These are phyloP conservation scores for Chloromonas sp. DNA, from an alignment of 163 green algal species.

Conservation along the genomic window DNA sequence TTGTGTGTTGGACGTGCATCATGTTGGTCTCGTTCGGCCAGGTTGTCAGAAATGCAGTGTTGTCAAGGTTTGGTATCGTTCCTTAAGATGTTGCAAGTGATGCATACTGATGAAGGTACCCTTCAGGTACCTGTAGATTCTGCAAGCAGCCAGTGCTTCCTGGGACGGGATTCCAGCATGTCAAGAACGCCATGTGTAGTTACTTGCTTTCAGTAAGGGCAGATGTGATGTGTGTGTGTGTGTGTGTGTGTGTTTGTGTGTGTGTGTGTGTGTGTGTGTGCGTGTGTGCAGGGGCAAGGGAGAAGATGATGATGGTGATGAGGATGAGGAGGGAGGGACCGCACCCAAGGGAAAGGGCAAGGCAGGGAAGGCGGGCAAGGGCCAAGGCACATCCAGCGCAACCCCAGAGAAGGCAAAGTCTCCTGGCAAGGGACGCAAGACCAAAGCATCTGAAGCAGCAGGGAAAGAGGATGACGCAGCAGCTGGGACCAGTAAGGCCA, in stretches of 20 bases:
- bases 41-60: background rate
- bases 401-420: no score
- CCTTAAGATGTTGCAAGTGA: conserved; percentile 1
- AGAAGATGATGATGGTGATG: background rate
- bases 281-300: background rate
- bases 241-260: no score
- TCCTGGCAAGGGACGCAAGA: no score
- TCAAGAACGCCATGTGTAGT: no score
- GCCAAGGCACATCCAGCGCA: background rate
- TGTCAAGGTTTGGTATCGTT: background rate
- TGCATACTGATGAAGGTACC: no score
- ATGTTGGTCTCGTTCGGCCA: background rate
- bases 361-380: background rate
- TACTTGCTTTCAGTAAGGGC: no score
- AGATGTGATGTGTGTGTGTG: no score
- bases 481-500: background rate
- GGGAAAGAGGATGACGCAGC: background rate
- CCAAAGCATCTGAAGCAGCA: no score
- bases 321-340: background rate
- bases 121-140: no score
- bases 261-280: no score
- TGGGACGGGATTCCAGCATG: no score
- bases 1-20: background rate
- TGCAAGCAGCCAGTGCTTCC: no score
- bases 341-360: background rate